Evolutionary conservation across 306 rosid genomes (phyloP), one percentile per base, ranked within the genome.

Genomic region (Canavalia gladiata): DNA sequence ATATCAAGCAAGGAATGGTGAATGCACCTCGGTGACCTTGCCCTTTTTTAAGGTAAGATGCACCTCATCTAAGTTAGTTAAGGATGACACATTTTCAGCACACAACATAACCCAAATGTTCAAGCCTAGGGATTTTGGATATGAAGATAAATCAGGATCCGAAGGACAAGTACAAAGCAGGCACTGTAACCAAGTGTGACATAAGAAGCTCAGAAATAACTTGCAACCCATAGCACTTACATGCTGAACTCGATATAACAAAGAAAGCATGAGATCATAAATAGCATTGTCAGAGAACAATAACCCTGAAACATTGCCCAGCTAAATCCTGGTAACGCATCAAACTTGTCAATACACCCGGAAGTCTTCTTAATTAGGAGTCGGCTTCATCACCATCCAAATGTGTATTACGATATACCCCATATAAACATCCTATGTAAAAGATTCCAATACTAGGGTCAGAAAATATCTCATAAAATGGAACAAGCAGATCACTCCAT

Each of bases 311-410:
- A 82, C 78, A 82, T 68, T 81, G 75, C 81, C 84, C 77, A 87
- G 82, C 88, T 73, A 69, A 86, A 84, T 57, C 82, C 87, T 75
- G 90, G 86, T 80, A 79, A 83, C 75, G 84, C 90, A 88, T 87
- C 85, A 88, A 85, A 90, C 84, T 82, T 90, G 88, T 73, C 88
- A 88, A 85, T 66, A 86, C 91, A 90, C 86, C 89, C 5, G 83
- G 83, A 88, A 84, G 86, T 88, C 90, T 77, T 90, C 90, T 77
- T 90, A 86, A 68, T 74, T 80, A 90, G 81, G 88, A 84, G 87
- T 88, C 91, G 66, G 90, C 91, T 88, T 88, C 94, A 70, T 90
- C 94, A 88, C 82, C 94, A 71, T 88, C 91, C 89, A 82, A 84
- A 77, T 54, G 89, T 77, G 90, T 86, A 82, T 82, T 84, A 88